Evolutionary conservation across 1,284 basidiomycete genomes (phyloP).

Genomic region (Golubevia sp.): DNA sequence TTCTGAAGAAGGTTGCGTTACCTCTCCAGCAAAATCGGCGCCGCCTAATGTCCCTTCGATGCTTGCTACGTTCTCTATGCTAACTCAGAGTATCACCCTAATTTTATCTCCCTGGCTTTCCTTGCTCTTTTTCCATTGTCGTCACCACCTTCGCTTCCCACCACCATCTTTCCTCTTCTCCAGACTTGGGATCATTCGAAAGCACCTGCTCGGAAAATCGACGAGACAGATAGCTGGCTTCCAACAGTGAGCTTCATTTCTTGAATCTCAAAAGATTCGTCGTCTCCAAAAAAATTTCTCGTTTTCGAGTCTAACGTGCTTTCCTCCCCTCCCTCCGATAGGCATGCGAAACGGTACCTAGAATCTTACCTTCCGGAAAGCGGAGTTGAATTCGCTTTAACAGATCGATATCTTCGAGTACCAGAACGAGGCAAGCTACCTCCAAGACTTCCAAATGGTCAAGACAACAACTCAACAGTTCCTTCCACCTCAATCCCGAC

Average conservation of each 20-base stretch:
- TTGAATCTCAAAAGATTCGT: background rate
- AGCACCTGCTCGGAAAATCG: conserved; percentile 41
- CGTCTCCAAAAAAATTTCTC: background rate
- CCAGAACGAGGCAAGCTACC: background rate
- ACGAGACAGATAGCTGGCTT: conserved; percentile 36
- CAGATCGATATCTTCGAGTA: conserved; percentile 35
- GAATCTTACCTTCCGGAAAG: conserved; percentile 56
- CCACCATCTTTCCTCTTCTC: background rate
- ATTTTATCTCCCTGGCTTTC: background rate
- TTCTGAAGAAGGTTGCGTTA: too few relatives aligned
- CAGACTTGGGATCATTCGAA: conserved; percentile 43
- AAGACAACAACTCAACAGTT: background rate
- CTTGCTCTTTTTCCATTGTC: background rate
- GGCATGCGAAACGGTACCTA: conserved; percentile 52
- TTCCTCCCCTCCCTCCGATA: background rate
- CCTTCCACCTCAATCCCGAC: background rate
- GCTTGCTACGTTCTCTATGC: too few relatives aligned
- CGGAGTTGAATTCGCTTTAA: conserved; percentile 54
- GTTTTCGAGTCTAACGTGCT: conserved; percentile 9
- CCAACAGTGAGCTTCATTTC: conserved; percentile 11
- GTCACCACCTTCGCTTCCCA: too few relatives aligned
- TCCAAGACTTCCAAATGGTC: background rate
- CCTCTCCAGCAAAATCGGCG: too few relatives aligned
- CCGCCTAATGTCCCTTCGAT: too few relatives aligned
- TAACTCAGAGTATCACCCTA: background rate